phyloP scores from a whole-genome alignment of 208 protist species.

The Leishmania lainsoni region DNA sequence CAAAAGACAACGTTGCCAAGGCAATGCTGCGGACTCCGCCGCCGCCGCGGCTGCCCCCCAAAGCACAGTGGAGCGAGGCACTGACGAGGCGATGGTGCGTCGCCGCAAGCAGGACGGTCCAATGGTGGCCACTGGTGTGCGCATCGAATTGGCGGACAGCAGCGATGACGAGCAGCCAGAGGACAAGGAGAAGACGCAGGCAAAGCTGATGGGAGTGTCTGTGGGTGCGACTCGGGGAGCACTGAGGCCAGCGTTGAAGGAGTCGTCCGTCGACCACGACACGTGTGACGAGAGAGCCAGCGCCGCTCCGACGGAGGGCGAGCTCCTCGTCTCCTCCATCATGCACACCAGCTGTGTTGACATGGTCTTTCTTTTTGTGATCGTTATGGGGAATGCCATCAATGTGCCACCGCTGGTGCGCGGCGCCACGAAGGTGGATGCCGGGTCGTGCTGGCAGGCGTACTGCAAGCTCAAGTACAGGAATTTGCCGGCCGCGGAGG shows the following conservation, averaged over 20 bases:
- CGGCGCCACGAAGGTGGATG: constrained; percentile 87
- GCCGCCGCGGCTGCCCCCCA: neutral
- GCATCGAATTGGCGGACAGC: constrained; percentile 64
- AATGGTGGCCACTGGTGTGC: constrained; percentile 69
- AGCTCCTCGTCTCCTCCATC: constrained; percentile 47
- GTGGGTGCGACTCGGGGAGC: neutral
- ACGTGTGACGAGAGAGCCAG: neutral
- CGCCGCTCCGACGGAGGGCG: constrained; percentile 9
- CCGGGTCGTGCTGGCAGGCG: constrained; percentile 77
- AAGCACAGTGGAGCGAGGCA: neutral
- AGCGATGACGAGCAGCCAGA: constrained; percentile 35
- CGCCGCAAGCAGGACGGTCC: constrained; percentile 78
- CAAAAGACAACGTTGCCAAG: constrained; percentile 11
- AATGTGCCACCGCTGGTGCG: constrained; percentile 79
- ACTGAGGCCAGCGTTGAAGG: neutral
- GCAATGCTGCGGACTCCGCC: neutral
- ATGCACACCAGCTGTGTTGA: constrained; percentile 75
- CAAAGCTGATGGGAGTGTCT: constrained; percentile 20
- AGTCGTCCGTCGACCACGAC: neutral
- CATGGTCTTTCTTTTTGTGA: constrained; percentile 85
- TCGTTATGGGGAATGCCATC: constrained; percentile 85
- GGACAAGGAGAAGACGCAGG: constrained; percentile 3
- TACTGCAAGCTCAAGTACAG: constrained; percentile 87
- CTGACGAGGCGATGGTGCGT: constrained; percentile 40
- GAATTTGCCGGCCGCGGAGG: constrained; percentile 35